Evolutionary conservation across 768 basidiomycete species (phyloP).

Genomic region (Lentinula lateritia): DNA sequence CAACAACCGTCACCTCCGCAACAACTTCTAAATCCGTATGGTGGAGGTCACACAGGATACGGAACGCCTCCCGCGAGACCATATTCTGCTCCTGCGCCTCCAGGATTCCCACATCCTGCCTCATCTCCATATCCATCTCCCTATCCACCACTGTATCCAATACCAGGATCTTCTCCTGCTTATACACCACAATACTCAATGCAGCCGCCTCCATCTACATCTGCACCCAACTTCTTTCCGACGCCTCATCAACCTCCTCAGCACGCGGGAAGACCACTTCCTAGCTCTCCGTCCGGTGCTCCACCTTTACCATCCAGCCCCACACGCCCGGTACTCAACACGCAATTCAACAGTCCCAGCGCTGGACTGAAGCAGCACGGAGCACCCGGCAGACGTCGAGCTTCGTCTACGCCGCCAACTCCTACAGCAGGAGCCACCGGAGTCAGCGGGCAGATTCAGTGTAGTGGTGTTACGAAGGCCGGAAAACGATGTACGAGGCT

Average conservation of each 20-base stretch:
- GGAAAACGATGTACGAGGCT: conserved; percentile 57
- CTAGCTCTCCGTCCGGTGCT: not conserved
- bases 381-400: conserved; percentile 8
- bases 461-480: conserved; percentile 59
- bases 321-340: not conserved
- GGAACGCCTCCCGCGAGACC: conserved; percentile 22
- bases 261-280: not conserved
- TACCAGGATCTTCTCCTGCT: conserved; percentile 11
- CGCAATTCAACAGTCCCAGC: conserved; percentile 1
- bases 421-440: conserved; percentile 8
- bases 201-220: conserved; percentile 4
- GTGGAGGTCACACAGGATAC: conserved; percentile 1
- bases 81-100: conserved; percentile 22
- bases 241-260: not conserved
- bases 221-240: not conserved
- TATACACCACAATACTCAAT: conserved; percentile 18
- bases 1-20: conserved; percentile 20
- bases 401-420: conserved; percentile 17
- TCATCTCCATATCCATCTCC: not conserved
- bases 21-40: conserved; percentile 25
- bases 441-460: conserved; percentile 33
- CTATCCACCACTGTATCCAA: conserved; percentile 11
- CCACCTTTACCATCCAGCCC: not conserved
- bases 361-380: not conserved
- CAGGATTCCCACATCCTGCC: not conserved